Evolutionary conservation across 2,329 filamentous ascomycete species (phyloP), one percentile per base, ranked within the genome.

Genomic region (Pyrenochaeta sp.): DNA sequence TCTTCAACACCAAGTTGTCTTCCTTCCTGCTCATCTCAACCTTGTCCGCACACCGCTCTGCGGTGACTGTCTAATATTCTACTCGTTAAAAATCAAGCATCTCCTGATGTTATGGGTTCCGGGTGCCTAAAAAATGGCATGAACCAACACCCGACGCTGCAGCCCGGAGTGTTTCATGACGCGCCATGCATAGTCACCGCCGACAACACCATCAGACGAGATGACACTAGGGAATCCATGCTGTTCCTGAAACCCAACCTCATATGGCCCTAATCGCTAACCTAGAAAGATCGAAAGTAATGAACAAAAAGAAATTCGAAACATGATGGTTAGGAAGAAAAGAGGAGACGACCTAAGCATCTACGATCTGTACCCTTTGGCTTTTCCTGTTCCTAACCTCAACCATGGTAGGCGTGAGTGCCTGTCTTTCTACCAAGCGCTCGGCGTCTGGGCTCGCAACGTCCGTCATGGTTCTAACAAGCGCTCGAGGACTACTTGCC

Each of bases 331-430:
- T 47, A n/a, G 15, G 19, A 24, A 34, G 28, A 6, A 47, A 47
- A 47, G 27, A n/a, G 30, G 22, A 47, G 27, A 34, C 15, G 12
- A 3, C 46, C 61, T 66, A 77, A 10, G 67, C 71, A 53, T 77
- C 72, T n/a, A 73, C 74, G 36, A 77, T 52, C 59, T 73, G 69
- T 40, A 76, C 75, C 47, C 71, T 62, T 44, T 76, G 74, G 55
- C 73, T 76, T 65, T 69, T 75, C 12, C 74, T 62, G 32, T 76
- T 76, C 58, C 67, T 68, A 36, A 78, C 65, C 46, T 78, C 73
- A 5, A 78, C 75, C 59, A 78, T 60, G 2, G 70, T 77, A 13
- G 75, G 75, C 30, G 71, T 76, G 4, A 78, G 64, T 15, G 67
- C 59, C 51, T 69, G 66, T 24, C 56, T 57, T 5, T 75, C 72